Percentiles rank a stretch among this genome's conserved stretches.
Evolutionary conservation across 345 rosid genomes (phyloP).

Genomic region (Eucalyptus pumila): DNA sequence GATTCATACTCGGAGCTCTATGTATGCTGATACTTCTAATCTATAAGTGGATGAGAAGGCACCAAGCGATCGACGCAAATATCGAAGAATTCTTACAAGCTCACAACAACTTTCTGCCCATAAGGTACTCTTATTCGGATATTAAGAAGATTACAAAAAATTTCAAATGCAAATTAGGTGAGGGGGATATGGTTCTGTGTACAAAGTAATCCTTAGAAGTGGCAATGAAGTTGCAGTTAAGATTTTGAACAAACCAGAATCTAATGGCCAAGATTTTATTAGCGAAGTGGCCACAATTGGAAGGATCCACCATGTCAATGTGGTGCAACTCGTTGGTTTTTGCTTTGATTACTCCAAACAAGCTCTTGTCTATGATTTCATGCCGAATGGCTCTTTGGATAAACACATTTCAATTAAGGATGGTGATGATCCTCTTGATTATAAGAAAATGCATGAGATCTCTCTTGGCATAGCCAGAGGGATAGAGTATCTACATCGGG

Average conservation of each 20-base stretch:
- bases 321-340: neutral
- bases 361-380: neutral
- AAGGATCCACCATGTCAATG: neutral
- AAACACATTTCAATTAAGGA: no score
- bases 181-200: neutral
- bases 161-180: neutral
- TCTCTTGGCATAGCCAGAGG: neutral
- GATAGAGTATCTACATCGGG: neutral
- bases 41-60: no score
- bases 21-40: neutral
- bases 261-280: neutral
- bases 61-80: fast-evolving
- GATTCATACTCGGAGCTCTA: neutral
- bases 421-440: neutral
- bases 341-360: neutral
- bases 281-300: neutral
- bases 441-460: neutral
- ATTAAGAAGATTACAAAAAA: no score
- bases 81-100: no score
- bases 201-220: neutral
- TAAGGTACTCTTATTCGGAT: no score
- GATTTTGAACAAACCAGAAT: neutral
- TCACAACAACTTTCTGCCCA: no score
- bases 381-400: neutral
- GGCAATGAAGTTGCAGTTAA: neutral